These are phyloP conservation scores for Dactylellina haptotyla DNA, from an alignment of 2,329 filamentous ascomycete species.

Conservation along the genomic window DNA sequence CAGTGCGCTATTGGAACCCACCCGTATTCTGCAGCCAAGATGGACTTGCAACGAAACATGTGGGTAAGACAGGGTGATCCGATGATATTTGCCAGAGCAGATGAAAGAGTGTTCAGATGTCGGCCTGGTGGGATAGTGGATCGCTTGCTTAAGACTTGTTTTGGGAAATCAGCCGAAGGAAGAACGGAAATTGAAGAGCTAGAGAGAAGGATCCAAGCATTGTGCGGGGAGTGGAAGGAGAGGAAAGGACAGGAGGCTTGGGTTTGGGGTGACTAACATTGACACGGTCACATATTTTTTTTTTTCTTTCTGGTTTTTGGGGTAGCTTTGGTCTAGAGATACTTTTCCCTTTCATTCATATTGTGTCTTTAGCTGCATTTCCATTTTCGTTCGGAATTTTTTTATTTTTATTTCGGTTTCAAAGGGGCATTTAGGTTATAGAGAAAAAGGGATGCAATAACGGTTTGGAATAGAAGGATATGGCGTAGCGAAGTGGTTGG, in stretches of 20 bases:
- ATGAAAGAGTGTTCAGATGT: constrained; percentile 54
- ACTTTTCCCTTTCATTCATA: neutral
- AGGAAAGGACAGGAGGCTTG: constrained; percentile 34
- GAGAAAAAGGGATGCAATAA: neutral
- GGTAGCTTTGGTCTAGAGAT: neutral
- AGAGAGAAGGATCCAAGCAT: constrained; percentile 7
- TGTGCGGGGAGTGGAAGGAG: constrained; percentile 29
- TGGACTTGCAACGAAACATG: constrained; percentile 55
- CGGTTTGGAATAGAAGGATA: constrained; percentile 1
- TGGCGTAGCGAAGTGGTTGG: neutral
- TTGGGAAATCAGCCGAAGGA: constrained; percentile 56
- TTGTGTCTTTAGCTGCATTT: neutral
- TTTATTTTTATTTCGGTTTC: neutral
- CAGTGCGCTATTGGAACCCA: constrained; percentile 57
- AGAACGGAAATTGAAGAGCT: constrained; percentile 23
- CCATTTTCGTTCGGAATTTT: neutral
- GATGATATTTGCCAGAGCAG: constrained; percentile 56
- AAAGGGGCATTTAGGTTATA: neutral
- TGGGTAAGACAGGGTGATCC: constrained; percentile 57
- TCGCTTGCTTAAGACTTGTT: constrained; percentile 55
- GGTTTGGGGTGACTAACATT: constrained; percentile 34
- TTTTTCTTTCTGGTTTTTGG: constrained; percentile 5
- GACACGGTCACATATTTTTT: neutral
- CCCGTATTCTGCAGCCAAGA: constrained; percentile 56
- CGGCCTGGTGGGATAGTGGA: constrained; percentile 53